Percentiles rank a stretch among this genome's conserved stretches.
Conservation (phyloP, 164 flowering plant genomes). For the Tinospora cordifolia region DNA sequence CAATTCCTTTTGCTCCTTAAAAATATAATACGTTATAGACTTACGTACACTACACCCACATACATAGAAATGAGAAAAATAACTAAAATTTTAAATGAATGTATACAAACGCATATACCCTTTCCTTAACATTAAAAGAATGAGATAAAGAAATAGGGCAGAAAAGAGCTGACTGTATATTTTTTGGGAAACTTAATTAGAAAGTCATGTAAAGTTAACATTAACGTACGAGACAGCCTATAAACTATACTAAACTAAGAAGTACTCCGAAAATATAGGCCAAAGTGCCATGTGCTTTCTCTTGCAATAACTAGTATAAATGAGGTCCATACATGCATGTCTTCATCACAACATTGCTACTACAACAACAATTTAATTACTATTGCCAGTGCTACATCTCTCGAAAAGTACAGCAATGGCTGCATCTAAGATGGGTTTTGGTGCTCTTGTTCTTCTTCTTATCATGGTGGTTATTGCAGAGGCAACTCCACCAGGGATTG, state of each 20-base stretch:
- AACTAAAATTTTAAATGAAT: too few species aligned
- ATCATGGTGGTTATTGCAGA: neutral
- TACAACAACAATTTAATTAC: too few species aligned
- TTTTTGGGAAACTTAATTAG: neutral
- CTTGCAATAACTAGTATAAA: neutral
- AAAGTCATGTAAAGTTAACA: neutral
- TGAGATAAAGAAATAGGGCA: neutral
- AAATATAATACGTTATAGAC: neutral
- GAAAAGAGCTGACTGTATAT: conserved; percentile 2
- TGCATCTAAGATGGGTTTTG: neutral
- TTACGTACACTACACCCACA: too few species aligned
- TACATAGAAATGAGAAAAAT: too few species aligned
- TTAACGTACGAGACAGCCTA: neutral
- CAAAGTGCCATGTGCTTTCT: neutral
- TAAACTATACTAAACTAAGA: neutral
- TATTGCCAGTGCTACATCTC: too few species aligned
- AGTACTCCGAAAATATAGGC: neutral
- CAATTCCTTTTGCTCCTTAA: neutral
- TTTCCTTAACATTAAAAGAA: neutral
- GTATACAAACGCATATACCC: too few species aligned
- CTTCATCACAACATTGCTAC: too few species aligned
- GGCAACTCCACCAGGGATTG: neutral
- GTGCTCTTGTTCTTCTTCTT: neutral
- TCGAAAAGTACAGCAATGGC: neutral
- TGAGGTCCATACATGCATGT: neutral